Evolutionary conservation across 208 protist genomes (phyloP).

Genomic region (Trypanosoma mega): DNA sequence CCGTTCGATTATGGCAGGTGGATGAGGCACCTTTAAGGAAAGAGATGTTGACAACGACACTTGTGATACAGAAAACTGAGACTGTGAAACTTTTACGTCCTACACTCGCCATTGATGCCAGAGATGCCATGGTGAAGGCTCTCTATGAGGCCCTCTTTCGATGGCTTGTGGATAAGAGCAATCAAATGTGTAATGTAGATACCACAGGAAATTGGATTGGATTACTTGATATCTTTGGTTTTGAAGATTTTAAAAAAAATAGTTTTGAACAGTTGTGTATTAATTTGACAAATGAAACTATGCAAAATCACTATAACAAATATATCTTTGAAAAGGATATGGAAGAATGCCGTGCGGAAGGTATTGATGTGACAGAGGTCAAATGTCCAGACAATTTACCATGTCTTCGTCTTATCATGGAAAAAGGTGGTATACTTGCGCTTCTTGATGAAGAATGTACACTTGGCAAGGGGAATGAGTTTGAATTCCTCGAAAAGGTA

Average conservation of each 20-base stretch:
- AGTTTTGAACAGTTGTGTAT: conserved; percentile 96
- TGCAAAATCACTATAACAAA: conserved; percentile 90
- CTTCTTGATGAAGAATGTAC: conserved; percentile 85
- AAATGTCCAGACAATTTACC: conserved; percentile 75
- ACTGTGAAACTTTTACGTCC: conserved; percentile 20
- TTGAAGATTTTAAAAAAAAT: conserved; percentile 86
- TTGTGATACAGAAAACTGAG: conserved; percentile 22
- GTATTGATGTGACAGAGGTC: conserved; percentile 84
- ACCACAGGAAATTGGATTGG: conserved; percentile 41
- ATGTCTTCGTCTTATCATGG: conserved; percentile 78
- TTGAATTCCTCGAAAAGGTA: conserved; percentile 51
- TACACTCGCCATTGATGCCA: conserved; percentile 39
- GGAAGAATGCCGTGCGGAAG: conserved; percentile 44
- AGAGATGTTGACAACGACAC: conserved; percentile 36
- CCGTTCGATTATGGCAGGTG: conserved; percentile 27
- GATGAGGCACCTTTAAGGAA: conserved; percentile 21
- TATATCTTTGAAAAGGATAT: conserved; percentile 72
- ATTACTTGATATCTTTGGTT: conserved; percentile 73
- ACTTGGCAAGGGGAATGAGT: conserved; percentile 60
- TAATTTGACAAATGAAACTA: conserved; percentile 94
- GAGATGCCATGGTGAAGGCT: conserved; percentile 59
- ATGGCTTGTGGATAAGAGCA: conserved; percentile 38
- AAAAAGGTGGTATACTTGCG: conserved; percentile 68
- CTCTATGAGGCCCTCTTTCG: conserved; percentile 40
- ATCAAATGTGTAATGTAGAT: conserved; percentile 25